Base-by-base conservation (phyloP, 179 eudicot genomes). In the Beta lomatogona region DNA sequence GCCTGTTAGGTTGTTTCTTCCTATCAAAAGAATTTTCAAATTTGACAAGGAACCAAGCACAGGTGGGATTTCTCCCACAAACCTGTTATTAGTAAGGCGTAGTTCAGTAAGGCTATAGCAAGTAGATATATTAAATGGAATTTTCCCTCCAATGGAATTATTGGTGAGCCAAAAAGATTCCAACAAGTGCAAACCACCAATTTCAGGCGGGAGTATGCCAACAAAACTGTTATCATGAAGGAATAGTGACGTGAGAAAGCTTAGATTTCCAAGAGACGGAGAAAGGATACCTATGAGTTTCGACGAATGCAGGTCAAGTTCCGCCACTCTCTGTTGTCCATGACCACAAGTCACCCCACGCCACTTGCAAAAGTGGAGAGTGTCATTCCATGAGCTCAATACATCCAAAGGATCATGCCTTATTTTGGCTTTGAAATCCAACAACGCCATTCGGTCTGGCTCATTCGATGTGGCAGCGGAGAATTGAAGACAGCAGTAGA, bases 181-280 rank as follows among this genome's bases (percentile, higher is more conserved):
- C 77, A 82, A 28, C 46, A 63, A 25, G 15, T 81, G 65, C 4
- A 66, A 9, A 15, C 31, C 36, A 13, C 83, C 71, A 64, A 80
- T 9, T 63, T 73, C 73, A 46, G 36, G 36, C 2, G 78, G 83
- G 3, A 73, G 63, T 14, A 10, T 7, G 13, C 78, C 84, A 18
- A 3, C 8, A 63, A 80, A 21, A 18, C 58, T 66, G 71, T 81
- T 66, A 21, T n/a, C 14, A 4, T 74, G 18, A 2, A 81, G 74
- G 12, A 45, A 0, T 36, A 75, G n/a, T 19, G 4, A 64, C 21
- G 59, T 65, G 1, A 81, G 55, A 45, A 66, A 81, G 28, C 67
- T 81, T 16, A 81, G 57, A 28, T 81, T 75, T 28, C 79, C 83
- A 1, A 75, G 53, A 48, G 19, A 66, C 1, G 83, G 79, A 72